A percentile compares a stretch with the other conserved stretches of the same genome.
These are phyloP conservation scores for Camelina hispida DNA, from an alignment of 345 rosid genomes.

Conservation along the genomic window DNA sequence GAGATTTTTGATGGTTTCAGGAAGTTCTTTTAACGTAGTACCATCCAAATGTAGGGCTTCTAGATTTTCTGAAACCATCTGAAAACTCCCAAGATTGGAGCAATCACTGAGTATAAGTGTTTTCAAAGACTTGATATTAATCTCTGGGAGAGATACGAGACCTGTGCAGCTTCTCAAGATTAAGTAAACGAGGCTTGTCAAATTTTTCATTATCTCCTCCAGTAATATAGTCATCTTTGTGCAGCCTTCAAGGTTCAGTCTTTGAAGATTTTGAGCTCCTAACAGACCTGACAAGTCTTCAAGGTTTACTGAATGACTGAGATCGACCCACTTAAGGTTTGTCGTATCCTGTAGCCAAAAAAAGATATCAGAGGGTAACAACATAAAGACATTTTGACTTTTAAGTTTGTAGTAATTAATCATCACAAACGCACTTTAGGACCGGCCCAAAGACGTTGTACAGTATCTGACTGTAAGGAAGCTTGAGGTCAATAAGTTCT, in stretches of 20 bases:
- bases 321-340: conserved; percentile 35
- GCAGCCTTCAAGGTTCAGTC: conserved; percentile 38
- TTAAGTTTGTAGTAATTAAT: too few species aligned
- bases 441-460: conserved; percentile 38
- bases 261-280: conserved; percentile 31
- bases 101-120: conserved; percentile 34
- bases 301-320: conserved; percentile 24
- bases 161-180: conserved; percentile 21
- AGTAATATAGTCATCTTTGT: background rate
- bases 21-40: conserved; percentile 10
- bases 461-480: conserved; percentile 31
- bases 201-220: background rate
- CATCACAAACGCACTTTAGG: background rate
- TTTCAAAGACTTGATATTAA: conserved; percentile 14
- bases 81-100: conserved; percentile 25
- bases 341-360: conserved; percentile 15
- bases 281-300: conserved; percentile 26
- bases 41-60: conserved; percentile 9
- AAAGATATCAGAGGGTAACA: too few species aligned
- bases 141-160: background rate
- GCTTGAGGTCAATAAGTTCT: conserved; percentile 37
- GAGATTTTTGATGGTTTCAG: background rate
- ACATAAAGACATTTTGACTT: too few species aligned
- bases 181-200: background rate
- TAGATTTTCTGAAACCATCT: conserved; percentile 20